A percentile compares a stretch with the other conserved stretches of the same genome.
Evolutionary conservation across 352 stramenopile species (phyloP).

Genomic region (Phytophthora chlamydospora): DNA sequence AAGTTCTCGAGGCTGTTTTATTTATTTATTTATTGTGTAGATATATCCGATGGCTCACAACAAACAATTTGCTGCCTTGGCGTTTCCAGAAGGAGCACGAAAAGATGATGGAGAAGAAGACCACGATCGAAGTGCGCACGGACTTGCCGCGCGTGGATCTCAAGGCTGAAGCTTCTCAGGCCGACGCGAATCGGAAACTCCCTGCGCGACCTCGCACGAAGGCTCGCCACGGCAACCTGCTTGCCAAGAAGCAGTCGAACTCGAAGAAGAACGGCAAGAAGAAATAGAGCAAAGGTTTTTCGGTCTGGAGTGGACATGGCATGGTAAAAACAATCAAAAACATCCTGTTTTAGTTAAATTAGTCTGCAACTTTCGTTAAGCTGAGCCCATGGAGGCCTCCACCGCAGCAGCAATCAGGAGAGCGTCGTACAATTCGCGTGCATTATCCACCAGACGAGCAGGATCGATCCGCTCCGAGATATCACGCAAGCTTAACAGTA

Average conservation of each 20-base stretch:
- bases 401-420: constrained; percentile 66
- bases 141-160: constrained; percentile 75
- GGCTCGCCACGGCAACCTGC: constrained; percentile 37
- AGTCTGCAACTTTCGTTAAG: constrained; percentile 10
- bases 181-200: constrained; percentile 23
- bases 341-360: constrained; percentile 18
- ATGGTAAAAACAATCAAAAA: constrained; percentile 7
- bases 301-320: background rate
- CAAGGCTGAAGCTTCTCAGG: constrained; percentile 35
- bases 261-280: constrained; percentile 39
- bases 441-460: constrained; percentile 61
- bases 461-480: constrained; percentile 55
- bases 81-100: constrained; percentile 64
- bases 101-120: constrained; percentile 73
- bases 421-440: constrained; percentile 69
- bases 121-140: constrained; percentile 64
- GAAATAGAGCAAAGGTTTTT: constrained; percentile 24
- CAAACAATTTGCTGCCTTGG: constrained; percentile 12
- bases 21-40: background rate
- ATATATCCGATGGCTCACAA: background rate
- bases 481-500: constrained; percentile 66
- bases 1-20: constrained; percentile 21
- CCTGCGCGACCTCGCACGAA: constrained; percentile 31
- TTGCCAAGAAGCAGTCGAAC: constrained; percentile 35
- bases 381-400: constrained; percentile 45